These are phyloP conservation scores for Ogataea pini DNA, from an alignment of 805 yeast species.

Conservation along the genomic window DNA sequence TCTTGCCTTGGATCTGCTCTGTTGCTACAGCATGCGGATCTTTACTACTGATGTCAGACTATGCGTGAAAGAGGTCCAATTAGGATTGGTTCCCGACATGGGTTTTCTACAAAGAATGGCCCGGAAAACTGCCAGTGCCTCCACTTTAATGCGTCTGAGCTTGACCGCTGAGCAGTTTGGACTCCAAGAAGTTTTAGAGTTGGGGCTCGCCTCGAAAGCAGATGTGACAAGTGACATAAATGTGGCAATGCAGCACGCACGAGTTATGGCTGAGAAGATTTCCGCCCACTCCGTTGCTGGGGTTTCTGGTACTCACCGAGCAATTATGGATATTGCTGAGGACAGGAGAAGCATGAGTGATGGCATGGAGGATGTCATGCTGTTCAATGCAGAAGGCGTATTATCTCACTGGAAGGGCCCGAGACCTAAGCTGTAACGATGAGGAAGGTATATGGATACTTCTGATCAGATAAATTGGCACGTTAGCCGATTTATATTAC, in stretches of 20 bases:
- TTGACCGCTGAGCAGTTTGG: constrained; percentile 60
- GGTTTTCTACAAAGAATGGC: constrained; percentile 75
- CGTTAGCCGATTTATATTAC: no score
- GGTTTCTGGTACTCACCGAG: constrained; percentile 60
- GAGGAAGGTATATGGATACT: background rate
- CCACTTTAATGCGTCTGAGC: constrained; percentile 60
- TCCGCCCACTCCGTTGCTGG: constrained; percentile 56
- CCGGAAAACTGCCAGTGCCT: constrained; percentile 49
- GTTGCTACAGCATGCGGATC: constrained; percentile 58
- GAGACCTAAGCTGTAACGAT: background rate
- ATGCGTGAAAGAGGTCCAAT: constrained; percentile 66
- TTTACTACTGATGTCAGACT: constrained; percentile 53
- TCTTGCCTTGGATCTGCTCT: constrained; percentile 65
- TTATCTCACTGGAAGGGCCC: background rate
- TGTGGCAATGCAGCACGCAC: constrained; percentile 51
- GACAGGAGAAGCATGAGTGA: constrained; percentile 34
- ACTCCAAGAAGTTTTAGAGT: constrained; percentile 51
- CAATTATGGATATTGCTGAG: constrained; percentile 47
- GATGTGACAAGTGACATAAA: constrained; percentile 47
- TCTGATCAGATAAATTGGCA: no score
- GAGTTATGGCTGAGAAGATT: constrained; percentile 49
- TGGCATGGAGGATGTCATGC: constrained; percentile 55
- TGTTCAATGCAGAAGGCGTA: constrained; percentile 8
- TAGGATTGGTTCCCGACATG: constrained; percentile 78
- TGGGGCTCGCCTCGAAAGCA: constrained; percentile 53